Conservation (phyloP, 345 rosid genomes). For the Pelargonium nanum region DNA sequence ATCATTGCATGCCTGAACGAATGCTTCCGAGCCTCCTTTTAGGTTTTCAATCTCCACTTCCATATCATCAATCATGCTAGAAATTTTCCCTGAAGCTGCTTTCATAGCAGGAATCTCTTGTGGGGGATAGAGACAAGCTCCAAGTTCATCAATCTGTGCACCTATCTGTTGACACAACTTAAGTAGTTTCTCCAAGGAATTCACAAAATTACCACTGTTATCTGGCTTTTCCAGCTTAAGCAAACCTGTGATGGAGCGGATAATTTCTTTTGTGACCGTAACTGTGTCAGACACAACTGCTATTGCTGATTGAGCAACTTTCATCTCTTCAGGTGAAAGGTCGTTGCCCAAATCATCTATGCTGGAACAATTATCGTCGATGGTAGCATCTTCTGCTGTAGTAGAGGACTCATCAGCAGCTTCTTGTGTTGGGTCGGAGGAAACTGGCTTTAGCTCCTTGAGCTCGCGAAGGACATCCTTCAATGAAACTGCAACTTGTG, state of each 20-base stretch:
- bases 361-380: conserved; percentile 15
- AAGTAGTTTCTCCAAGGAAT: conserved; percentile 59
- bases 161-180: conserved; percentile 55
- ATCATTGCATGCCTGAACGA: conserved; percentile 36
- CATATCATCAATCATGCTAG: conserved; percentile 18
- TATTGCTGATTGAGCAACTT: conserved; percentile 49
- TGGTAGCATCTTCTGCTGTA: conserved; percentile 14
- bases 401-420: conserved; percentile 20
- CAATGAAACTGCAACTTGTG: conserved; percentile 73
- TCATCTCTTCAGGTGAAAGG: conserved; percentile 83
- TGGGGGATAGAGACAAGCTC: conserved; percentile 82
- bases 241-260: conserved; percentile 61
- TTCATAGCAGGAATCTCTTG: conserved; percentile 52
- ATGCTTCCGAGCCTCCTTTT: conserved; percentile 33
- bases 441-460: conserved; percentile 77
- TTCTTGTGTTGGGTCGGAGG: conserved; percentile 21
- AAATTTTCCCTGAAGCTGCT: conserved; percentile 31
- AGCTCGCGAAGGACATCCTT: conserved; percentile 94
- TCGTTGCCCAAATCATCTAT: conserved; percentile 58
- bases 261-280: conserved; percentile 57
- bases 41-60: conserved; percentile 36
- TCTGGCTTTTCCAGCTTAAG: conserved; percentile 53
- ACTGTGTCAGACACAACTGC: conserved; percentile 49
- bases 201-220: conserved; percentile 38
- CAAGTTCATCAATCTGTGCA: conserved; percentile 62